Conservation (phyloP, 169 alveolate genomes). For the Plasmodium billcollinsi region DNA sequence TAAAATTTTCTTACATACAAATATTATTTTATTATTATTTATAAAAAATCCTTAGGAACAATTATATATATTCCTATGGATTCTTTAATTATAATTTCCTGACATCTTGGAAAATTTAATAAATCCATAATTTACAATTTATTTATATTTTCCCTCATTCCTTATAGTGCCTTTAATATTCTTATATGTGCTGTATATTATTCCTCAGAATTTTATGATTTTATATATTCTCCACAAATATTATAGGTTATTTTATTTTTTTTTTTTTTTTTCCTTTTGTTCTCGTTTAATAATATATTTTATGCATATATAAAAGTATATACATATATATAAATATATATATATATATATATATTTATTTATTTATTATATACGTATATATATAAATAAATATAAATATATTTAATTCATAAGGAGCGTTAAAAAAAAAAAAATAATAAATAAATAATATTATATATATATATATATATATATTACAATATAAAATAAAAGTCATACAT, state of each 20-base stretch:
- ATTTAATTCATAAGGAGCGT: constrained; percentile 17
- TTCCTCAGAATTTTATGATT: constrained; percentile 14
- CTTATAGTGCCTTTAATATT: constrained; percentile 3
- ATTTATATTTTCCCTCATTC: constrained; percentile 28
- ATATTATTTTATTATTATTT: too few species aligned
- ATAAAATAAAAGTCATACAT: neutral
- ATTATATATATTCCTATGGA: too few species aligned
- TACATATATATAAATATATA: constrained; percentile 6
- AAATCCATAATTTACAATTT: constrained; percentile 14
- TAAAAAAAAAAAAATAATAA: neutral
- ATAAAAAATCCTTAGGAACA: too few species aligned
- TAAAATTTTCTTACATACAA: too few species aligned
- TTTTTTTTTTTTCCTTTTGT: neutral
- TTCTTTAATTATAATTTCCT: constrained; percentile 30
- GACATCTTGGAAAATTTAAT: constrained; percentile 34
- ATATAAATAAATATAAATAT: constrained; percentile 14
- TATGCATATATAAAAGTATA: constrained; percentile 4
- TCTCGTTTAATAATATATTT: neutral
- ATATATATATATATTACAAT: too few species aligned
- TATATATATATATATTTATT: neutral
- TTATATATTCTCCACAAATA: neutral
- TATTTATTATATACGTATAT: neutral
- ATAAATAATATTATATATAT: constrained; percentile 2
- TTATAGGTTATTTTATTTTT: neutral
- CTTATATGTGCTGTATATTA: constrained; percentile 11